Evolutionary conservation across 768 basidiomycete species (phyloP), one percentile per base, ranked within the genome.

Genomic region (Agaricus subrufescens): DNA sequence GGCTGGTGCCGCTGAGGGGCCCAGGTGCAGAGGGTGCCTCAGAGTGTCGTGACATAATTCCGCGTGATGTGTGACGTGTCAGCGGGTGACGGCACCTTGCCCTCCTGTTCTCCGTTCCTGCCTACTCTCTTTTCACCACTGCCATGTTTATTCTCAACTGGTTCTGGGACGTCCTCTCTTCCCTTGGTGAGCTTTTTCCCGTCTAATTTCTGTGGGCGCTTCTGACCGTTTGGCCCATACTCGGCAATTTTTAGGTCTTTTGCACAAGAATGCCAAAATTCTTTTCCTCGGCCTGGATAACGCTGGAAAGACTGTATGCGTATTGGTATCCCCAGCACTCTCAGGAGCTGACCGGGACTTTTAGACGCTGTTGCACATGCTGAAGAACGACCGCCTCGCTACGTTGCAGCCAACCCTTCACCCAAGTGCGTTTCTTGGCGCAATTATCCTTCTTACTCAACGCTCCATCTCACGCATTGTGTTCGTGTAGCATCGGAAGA

Each of bases 241-340:
- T 31, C 55, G 40, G 37, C 43, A 47, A 34, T 34, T 8, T 11
- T 37, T 60, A 95, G 94, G 94, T 62, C 80, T 96, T 65, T 66
- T 88, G 75, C 91, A 94, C 80, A 97, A 99, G 89, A 98, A 97
- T 69, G 97, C 97, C 62, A 99, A 98, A 83, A 97, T 99, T 69
- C 83, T 99, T 61, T 99, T 99, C 86, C 84, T 99, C 51, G 97
- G 97, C 60, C 83, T 98, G 54, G 96, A 98, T 71, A 99, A 98
- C 78, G 97, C 97, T 51, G 96, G 97, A 68, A 99, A 98, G 83
- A 98, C 97, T 58, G 96, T 97, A 60, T 58, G 88, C 66, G 12
- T 23, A 56, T 38, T 3, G 1, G 25, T 43, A 7, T 47, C 15
- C 11, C 46, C 19, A 57, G 48, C 43, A 15, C 43, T 39, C 23